Evolutionary conservation across 2,329 filamentous ascomycete genomes (phyloP).

Genomic region (Lanzia echinophila): DNA sequence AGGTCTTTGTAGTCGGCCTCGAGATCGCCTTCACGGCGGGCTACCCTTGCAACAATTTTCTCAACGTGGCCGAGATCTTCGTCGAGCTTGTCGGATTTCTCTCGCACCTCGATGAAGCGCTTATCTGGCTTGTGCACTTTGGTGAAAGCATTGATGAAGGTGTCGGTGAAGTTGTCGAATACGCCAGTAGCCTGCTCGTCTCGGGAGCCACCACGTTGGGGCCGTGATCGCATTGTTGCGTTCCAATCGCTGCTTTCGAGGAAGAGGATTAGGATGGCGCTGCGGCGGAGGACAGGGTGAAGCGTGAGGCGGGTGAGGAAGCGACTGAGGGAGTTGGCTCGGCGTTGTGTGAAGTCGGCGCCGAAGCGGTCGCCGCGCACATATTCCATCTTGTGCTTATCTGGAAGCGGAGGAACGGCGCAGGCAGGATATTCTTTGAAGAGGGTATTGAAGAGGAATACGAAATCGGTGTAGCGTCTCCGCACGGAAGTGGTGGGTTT

Average conservation of each 20-base stretch:
- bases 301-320: slow-evolving; percentile 82
- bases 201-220: slow-evolving; percentile 56
- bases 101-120: slow-evolving; percentile 88
- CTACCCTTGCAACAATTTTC: slow-evolving; percentile 89
- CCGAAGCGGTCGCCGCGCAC: slow-evolving; percentile 95
- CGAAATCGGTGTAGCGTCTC: slow-evolving; percentile 94
- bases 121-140: slow-evolving; percentile 94
- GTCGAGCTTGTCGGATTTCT: slow-evolving; percentile 87
- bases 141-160: slow-evolving; percentile 93
- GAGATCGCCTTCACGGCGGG: slow-evolving; percentile 78
- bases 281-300: slow-evolving; percentile 81
- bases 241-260: slow-evolving; percentile 96
- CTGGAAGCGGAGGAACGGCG: slow-evolving; percentile 88
- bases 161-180: slow-evolving; percentile 92
- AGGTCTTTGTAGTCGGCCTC: slow-evolving; percentile 85
- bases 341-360: slow-evolving; percentile 79
- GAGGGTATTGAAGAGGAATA: slow-evolving; percentile 90
- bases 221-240: slow-evolving; percentile 79
- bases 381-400: slow-evolving; percentile 99
- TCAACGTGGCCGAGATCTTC: slow-evolving; percentile 90
- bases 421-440: slow-evolving; percentile 82
- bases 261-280: slow-evolving; percentile 77
- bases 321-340: slow-evolving; percentile 83
- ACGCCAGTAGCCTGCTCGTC: slow-evolving; percentile 56
- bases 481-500: slow-evolving; percentile 72